Evolutionary conservation across 331 rosid genomes (phyloP).

Genomic region (Ulmus americana): DNA sequence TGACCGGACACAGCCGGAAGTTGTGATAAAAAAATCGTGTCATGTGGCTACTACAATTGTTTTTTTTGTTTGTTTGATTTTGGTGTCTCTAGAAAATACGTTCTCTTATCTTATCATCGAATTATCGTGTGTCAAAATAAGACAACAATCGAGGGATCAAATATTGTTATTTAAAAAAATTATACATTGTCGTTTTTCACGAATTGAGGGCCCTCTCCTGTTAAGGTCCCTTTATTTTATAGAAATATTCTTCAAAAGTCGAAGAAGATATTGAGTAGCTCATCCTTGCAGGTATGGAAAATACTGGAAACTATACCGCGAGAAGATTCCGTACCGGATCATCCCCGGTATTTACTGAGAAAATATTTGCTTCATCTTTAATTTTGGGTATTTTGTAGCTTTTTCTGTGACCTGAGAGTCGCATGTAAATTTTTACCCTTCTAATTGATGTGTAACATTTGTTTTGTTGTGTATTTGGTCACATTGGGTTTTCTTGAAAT

Average conservation of each 20-base stretch:
- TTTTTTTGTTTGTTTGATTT: too few species aligned
- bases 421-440: slow-evolving; percentile 1
- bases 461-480: background rate
- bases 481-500: too few species aligned
- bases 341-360: slow-evolving; percentile 71
- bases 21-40: too few species aligned
- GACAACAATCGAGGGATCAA: too few species aligned
- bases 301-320: slow-evolving; percentile 80
- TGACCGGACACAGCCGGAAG: accelerated
- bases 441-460: background rate
- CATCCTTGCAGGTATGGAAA: slow-evolving; percentile 69
- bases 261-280: slow-evolving; percentile 8
- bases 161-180: too few species aligned
- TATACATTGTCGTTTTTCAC: too few species aligned
- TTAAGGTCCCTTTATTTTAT: background rate
- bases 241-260: background rate
- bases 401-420: background rate
- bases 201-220: too few species aligned
- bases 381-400: background rate
- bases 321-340: slow-evolving; percentile 64
- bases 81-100: too few species aligned
- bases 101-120: too few species aligned
- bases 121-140: too few species aligned
- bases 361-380: background rate
- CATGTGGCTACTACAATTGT: too few species aligned